Evolutionary conservation across 2,329 filamentous ascomycete species (phyloP).

Genomic region (Aspergillus persii): DNA sequence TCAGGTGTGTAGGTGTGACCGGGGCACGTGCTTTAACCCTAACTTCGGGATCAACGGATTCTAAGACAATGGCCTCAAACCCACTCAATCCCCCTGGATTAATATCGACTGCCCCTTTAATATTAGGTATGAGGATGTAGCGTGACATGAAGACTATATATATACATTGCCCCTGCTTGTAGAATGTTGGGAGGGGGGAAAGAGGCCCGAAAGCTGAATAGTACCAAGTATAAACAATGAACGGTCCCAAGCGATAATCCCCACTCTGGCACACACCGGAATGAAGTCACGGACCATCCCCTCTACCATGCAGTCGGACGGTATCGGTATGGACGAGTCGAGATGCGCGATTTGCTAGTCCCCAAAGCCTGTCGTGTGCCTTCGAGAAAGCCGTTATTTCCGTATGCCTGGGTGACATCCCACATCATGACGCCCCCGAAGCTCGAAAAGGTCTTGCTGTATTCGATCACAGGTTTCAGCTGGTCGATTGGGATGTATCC

Average conservation of each 20-base stretch:
- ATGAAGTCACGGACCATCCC: background rate
- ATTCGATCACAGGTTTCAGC: slow-evolving; percentile 53
- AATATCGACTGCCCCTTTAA: too few relatives aligned
- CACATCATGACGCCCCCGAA: slow-evolving; percentile 70
- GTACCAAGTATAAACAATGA: background rate
- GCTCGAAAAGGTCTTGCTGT: slow-evolving; percentile 54
- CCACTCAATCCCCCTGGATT: too few relatives aligned
- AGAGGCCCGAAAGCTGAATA: background rate
- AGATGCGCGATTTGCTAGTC: background rate
- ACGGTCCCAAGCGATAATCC: background rate
- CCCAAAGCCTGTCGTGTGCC: slow-evolving; percentile 41
- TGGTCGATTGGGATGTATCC: slow-evolving; percentile 54
- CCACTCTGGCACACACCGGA: background rate
- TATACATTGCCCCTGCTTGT: background rate
- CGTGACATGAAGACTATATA: background rate
- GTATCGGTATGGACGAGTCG: background rate
- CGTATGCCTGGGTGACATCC: slow-evolving; percentile 62
- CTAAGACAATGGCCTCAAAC: background rate
- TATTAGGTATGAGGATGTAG: background rate
- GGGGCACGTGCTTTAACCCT: background rate
- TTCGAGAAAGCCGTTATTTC: slow-evolving; percentile 57
- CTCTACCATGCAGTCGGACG: background rate
- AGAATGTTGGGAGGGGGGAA: background rate
- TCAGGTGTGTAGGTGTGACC: background rate
- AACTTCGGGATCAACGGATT: background rate